Base-by-base conservation (phyloP, 441 rosid genomes). In the Populus hybrid region DNA sequence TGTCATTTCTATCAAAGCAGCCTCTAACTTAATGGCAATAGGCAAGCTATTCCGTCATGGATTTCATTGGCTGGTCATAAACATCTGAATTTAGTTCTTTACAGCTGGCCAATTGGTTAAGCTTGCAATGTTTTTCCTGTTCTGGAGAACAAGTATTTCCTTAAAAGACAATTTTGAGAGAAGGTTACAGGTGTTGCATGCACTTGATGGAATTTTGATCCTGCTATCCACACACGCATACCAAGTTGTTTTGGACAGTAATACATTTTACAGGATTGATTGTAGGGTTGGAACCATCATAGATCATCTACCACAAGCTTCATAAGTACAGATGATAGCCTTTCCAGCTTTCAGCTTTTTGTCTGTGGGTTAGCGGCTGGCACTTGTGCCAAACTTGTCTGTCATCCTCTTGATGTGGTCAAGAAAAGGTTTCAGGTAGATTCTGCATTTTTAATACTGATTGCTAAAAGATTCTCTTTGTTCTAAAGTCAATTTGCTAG, bases 401-500 rank as follows among this genome's bases (percentile, higher is more conserved):
- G 98, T 73, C 99, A 95, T 87, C 99, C 99, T 71, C 97, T 96
- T 76, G 99, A 96, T 73, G 98, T 96, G 64, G 98, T 96, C 69
- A 96, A 96, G 88, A 96, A 96, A 84, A 84, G 98, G 79, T 96
- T 96, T 84, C 98, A 96, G 99, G 99, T 91, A 82, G 68, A 80
- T 75, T 21, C 59, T 50, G 59, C 59, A 16, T 50, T 50, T 50
- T 50, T 5, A 16, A 50, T 14, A 50, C n/a, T 50, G 59, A 50
- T 50, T 50, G 59, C 8, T 16, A 50, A 50, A 50, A 14, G n/a
- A 14, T 50, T 50, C 59, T 50, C 8, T 16, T 50, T 1, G 8
- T 50, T 50, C 20, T 0, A n/a, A 50, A 14, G n/a, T 50, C 59
- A 16, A 16, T 50, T 16, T 50, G 59, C 59, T 50, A 50, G 59